Conservation (phyloP, 2,329 filamentous ascomycete species). For the Monilinia fructicola region DNA sequence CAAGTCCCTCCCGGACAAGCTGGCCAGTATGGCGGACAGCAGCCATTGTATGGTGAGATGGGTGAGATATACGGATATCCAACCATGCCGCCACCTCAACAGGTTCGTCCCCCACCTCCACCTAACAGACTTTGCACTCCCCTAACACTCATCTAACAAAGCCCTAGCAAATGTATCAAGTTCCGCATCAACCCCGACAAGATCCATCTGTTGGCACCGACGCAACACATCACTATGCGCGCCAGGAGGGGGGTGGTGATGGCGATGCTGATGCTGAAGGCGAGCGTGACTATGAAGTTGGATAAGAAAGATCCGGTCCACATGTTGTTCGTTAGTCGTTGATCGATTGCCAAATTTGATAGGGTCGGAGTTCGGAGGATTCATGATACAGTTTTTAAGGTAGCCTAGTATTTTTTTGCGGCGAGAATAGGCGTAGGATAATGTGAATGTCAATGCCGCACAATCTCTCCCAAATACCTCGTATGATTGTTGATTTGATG, state of each 20-base stretch:
- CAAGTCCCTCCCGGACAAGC: conserved; percentile 73
- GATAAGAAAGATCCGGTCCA: conserved; percentile 27
- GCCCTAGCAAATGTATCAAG: conserved; percentile 45
- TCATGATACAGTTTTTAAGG: conserved; percentile 13
- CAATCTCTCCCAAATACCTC: background rate
- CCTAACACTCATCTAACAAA: conserved; percentile 20
- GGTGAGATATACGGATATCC: conserved; percentile 85
- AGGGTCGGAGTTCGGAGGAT: conserved; percentile 24
- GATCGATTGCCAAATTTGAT: conserved; percentile 10
- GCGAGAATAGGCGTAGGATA: conserved; percentile 19
- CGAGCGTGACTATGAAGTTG: conserved; percentile 47
- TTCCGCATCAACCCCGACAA: conserved; percentile 42
- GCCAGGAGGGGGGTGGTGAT: conserved; percentile 45
- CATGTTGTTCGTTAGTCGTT: conserved; percentile 11
- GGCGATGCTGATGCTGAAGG: conserved; percentile 48
- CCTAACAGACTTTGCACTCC: background rate
- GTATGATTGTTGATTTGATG: background rate
- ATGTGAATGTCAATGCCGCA: conserved; percentile 16
- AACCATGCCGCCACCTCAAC: conserved; percentile 76
- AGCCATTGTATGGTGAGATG: conserved; percentile 76
- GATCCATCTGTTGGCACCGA: conserved; percentile 43
- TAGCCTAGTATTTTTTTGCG: conserved; percentile 16
- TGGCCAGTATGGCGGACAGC: conserved; percentile 72
- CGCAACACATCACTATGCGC: conserved; percentile 41
- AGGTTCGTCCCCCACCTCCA: conserved; percentile 54